These are phyloP conservation scores for Nepenthes alata DNA, from an alignment of 179 eudicot genomes.

Conservation along the genomic window DNA sequence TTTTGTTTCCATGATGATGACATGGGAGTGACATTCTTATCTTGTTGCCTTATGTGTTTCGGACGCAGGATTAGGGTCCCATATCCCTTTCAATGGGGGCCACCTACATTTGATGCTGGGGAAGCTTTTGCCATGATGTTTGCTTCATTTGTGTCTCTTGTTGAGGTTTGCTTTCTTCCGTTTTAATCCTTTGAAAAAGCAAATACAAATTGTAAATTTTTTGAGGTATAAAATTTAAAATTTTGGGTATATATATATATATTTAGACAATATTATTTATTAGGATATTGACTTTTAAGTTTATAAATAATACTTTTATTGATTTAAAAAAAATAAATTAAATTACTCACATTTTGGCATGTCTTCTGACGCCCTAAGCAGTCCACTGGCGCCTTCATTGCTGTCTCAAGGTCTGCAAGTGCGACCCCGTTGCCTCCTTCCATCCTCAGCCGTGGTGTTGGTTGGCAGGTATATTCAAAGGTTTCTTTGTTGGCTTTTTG, in stretches of 20 bases:
- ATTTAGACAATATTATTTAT: too few species aligned
- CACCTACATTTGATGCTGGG: conserved; percentile 10
- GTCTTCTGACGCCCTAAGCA: conserved; percentile 25
- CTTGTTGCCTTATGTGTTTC: too few species aligned
- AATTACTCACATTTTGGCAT: background rate
- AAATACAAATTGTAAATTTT: too few species aligned
- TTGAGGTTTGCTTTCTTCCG: conserved; percentile 2
- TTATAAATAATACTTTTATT: too few species aligned
- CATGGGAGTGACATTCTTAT: too few species aligned
- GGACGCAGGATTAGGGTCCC: conserved; percentile 11
- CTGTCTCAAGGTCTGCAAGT: conserved; percentile 76
- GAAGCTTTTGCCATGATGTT: conserved; percentile 52
- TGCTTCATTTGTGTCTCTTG: conserved; percentile 34
- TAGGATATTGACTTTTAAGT: too few species aligned
- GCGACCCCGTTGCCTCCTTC: conserved; percentile 93
- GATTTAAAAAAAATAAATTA: too few species aligned
- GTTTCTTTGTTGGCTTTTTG: background rate
- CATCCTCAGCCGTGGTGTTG: conserved; percentile 87
- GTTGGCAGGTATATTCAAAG: conserved; percentile 70
- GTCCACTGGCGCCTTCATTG: conserved; percentile 89
- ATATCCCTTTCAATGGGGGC: conserved; percentile 14
- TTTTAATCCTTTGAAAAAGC: too few species aligned
- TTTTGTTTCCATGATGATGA: too few species aligned
- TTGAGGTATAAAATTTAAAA: too few species aligned
- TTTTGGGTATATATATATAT: too few species aligned